These are phyloP conservation scores for Hypoxylon subgilvum DNA, from an alignment of 495 filamentous ascomycete genomes.

Conservation along the genomic window DNA sequence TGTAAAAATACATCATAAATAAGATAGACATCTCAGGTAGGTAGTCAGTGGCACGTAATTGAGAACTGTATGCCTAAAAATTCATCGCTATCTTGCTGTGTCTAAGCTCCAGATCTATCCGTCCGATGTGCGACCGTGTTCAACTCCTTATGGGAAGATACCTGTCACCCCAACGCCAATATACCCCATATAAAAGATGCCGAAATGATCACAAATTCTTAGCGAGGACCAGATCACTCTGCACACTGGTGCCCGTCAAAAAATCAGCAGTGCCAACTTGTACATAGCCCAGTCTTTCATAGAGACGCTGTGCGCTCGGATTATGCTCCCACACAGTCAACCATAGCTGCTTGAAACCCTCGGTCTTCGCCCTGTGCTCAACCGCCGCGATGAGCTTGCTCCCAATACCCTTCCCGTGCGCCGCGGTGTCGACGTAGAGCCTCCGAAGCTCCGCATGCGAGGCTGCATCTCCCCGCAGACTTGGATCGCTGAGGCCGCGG, in stretches of 20 bases:
- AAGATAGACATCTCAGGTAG: too few species aligned
- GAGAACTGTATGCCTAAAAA: too few species aligned
- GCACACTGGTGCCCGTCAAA: conserved; percentile 39
- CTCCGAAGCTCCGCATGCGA: conserved; percentile 46
- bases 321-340: conserved; percentile 54
- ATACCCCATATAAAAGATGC: too few species aligned
- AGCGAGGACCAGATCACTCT: conserved; percentile 43
- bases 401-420: conserved; percentile 46
- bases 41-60: too few species aligned
- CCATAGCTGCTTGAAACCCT: conserved; percentile 48
- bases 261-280: conserved; percentile 45
- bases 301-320: conserved; percentile 41
- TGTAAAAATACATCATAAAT: too few species aligned
- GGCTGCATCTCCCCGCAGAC: conserved; percentile 30
- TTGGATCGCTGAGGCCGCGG: conserved; percentile 41
- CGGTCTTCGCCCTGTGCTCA: conserved; percentile 41
- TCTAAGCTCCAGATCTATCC: too few species aligned
- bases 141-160: too few species aligned
- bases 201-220: conserved; percentile 8
- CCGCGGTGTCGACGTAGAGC: conserved; percentile 45
- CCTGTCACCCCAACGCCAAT: too few species aligned
- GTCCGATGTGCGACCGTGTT: too few species aligned
- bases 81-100: too few species aligned
- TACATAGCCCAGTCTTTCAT: conserved; percentile 42
- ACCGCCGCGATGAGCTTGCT: conserved; percentile 40